Base-by-base conservation (phyloP, 768 basidiomycete species). In the Boletus tylopilopsis region DNA sequence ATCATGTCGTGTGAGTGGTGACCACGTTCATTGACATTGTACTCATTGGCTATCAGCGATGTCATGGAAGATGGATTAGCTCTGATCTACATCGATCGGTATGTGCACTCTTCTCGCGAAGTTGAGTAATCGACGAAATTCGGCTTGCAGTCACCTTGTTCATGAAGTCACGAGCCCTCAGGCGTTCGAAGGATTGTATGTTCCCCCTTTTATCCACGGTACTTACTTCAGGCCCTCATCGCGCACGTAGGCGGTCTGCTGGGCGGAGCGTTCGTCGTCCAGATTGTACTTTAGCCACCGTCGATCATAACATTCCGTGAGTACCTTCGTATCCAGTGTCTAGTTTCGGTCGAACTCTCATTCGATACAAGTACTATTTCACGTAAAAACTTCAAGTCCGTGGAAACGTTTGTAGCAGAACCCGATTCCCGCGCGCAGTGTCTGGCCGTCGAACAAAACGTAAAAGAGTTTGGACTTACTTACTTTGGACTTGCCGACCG, bases 151-250 rank as follows among this genome's bases (percentile, higher is more conserved):
- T 50, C 80, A 81, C 59, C 73, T 81, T 30, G 88, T 95, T 21
- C 91, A 94, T 59, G 92, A 94, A 74, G 92, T 94, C 45, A 94
- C 92, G n/a, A 89, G 85, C 49, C 92, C 92, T 34, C 92, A 94
- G 68, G 92, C 92, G 3, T 92, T 92, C 61, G 90, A 91, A 69
- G 90, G 90, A 62, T 73, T 93, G 81, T 87, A 57, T 66, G 82
- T 72, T 55, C 3, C 18, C 18, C 12, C 6, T 32, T 44, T 32
- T 19, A 33, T 12, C 22, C 42, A 22, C 22, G 29, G 24, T 27
- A 48, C 44, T 24, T 47, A 21, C 27, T 40, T 58, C 38, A 30
- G 13, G 12, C 29, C 1, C 57, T 62, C 41, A 57, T 47, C 6
- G 32, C 29, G 16, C 42, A 13, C 32, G 43, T 53, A 87, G 85